These are phyloP conservation scores for Liriodendron chinense DNA, from an alignment of 164 flowering plant species.

Conservation along the genomic window DNA sequence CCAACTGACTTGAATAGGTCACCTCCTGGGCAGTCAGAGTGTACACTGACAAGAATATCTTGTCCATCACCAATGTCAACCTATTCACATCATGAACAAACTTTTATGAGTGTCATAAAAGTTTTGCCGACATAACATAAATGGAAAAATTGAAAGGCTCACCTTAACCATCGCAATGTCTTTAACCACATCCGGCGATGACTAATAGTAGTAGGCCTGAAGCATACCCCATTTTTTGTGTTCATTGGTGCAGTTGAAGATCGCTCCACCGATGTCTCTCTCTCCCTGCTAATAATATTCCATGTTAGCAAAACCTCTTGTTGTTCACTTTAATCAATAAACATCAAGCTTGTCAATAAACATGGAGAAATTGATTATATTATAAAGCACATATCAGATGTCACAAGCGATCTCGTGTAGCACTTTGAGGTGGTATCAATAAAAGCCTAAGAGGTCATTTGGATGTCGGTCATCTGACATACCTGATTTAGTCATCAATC, in stretches of 20 bases:
- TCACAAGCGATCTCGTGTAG: not conserved
- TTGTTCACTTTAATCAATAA: not conserved
- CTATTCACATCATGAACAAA: conserved; percentile 34
- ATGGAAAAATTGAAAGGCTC: conserved; percentile 13
- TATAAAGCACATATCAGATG: too few relatives aligned
- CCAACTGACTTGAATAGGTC: conserved; percentile 97
- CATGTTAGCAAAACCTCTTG: conserved; percentile 4
- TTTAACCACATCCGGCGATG: conserved; percentile 85
- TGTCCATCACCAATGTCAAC: conserved; percentile 92
- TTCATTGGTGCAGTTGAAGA: conserved; percentile 73
- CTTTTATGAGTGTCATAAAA: not conserved
- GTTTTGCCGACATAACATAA: not conserved
- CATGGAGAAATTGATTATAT: not conserved
- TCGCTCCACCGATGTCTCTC: conserved; percentile 73
- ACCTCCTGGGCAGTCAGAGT: conserved; percentile 94
- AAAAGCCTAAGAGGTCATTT: not conserved
- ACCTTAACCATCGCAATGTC: conserved; percentile 98
- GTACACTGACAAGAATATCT: conserved; percentile 91
- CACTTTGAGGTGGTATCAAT: not conserved
- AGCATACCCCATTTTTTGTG: conserved; percentile 88
- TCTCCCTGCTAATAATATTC: conserved; percentile 52
- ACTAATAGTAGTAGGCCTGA: conserved; percentile 71
- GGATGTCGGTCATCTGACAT: not conserved
- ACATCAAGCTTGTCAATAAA: not conserved
- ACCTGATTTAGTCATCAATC: conserved; percentile 94